Evolutionary conservation across 2,329 filamentous ascomycete genomes (phyloP).

Genomic region (Harringtonia lauricola): DNA sequence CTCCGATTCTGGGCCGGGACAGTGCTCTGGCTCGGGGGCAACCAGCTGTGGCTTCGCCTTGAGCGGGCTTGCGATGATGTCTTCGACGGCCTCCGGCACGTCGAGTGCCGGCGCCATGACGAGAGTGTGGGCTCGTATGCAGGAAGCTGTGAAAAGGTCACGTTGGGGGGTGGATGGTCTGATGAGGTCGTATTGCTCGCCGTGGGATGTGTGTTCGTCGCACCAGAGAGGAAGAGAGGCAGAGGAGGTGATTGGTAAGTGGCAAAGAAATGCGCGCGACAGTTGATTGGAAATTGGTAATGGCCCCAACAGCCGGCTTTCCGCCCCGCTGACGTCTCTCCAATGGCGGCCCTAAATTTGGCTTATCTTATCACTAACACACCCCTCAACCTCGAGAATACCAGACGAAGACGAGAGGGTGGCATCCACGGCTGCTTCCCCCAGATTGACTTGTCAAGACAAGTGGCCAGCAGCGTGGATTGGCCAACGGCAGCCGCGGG

Average conservation of each 20-base stretch:
- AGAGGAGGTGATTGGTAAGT: constrained; percentile 8
- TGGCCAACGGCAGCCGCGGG: no score
- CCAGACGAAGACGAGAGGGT: no score
- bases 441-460: no score
- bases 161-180: not conserved
- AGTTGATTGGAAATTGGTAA: constrained; percentile 9
- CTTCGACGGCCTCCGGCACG: constrained; percentile 52
- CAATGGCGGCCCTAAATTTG: not conserved
- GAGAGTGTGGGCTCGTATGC: not conserved
- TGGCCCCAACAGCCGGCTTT: not conserved
- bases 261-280: constrained; percentile 7
- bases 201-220: no score
- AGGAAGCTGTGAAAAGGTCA: not conserved
- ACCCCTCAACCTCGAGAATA: no score
- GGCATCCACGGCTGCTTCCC: no score
- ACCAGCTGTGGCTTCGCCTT: constrained; percentile 76
- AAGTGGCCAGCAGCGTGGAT: no score
- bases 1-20: constrained; percentile 77
- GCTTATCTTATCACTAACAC: constrained; percentile 8
- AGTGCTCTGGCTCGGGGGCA: constrained; percentile 93
- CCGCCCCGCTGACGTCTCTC: constrained; percentile 11
- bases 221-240: not conserved
- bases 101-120: constrained; percentile 74
- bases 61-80: constrained; percentile 64
- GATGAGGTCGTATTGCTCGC: not conserved